Evolutionary conservation across 345 rosid genomes (phyloP).

Genomic region (Eucalyptus erythrocorys): DNA sequence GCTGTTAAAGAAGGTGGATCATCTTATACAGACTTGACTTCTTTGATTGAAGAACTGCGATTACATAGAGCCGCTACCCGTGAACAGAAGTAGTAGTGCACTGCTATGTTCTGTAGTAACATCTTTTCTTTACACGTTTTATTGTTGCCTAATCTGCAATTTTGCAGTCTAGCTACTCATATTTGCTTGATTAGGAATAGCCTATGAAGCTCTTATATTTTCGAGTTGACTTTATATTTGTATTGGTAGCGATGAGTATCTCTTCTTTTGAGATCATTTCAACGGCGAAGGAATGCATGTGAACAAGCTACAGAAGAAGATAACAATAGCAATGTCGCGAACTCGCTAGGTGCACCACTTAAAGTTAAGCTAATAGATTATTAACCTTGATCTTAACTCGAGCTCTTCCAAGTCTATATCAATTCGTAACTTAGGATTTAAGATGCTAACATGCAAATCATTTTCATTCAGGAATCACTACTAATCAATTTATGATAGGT

Average conservation of each 20-base stretch:
- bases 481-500: too few species aligned
- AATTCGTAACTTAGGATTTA: too few species aligned
- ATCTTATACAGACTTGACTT: not conserved
- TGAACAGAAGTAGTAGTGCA: not conserved
- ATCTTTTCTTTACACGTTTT: not conserved
- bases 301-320: not conserved
- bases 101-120: not conserved
- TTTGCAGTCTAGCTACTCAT: not conserved
- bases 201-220: not conserved
- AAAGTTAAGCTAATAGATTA: too few species aligned
- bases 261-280: not conserved
- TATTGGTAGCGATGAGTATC: not conserved
- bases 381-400: too few species aligned
- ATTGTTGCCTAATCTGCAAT: not conserved
- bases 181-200: not conserved
- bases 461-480: too few species aligned
- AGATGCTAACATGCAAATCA: too few species aligned
- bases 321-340: too few species aligned
- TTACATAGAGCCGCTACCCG: not conserved
- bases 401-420: rapidly evolving
- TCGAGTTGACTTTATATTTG: not conserved
- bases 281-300: not conserved
- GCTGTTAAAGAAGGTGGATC: conserved; percentile 22
- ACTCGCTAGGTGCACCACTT: too few species aligned
- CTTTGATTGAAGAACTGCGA: conserved; percentile 5